Base-by-base conservation (phyloP, 106 monocot species). In the Dactylorhiza incarnata region DNA sequence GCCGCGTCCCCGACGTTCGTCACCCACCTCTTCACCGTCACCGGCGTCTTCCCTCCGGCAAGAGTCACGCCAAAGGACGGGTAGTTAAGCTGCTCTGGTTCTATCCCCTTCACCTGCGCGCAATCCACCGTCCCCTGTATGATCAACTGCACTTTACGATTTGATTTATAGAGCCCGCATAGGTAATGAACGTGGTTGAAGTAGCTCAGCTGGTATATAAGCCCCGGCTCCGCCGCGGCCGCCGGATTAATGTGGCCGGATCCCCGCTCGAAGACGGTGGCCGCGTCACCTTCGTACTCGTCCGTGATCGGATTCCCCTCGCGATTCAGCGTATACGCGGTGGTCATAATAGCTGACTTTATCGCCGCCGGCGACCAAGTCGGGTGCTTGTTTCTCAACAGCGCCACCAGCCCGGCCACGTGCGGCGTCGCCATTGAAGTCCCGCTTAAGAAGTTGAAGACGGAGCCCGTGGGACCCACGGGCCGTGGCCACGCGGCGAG, bases 361-460 rank as follows among this genome's bases (percentile, higher is more conserved):
- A 87, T 45, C 7, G 72, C 81, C 55, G 81, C 81, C 23, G 87
- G 87, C 26, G 84, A 78, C 83, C 87, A 84, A 0, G 78, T 75
- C 15, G 72, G 84, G n/a, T 84, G 72, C n/a, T 51, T 58, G 7
- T 63, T 73, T 48, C 68, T 81, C 43, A 87, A 44, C 29, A 87
- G 55, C 6, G 87, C 81, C 15, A 78, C 84, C 7, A 87, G 56
- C 23, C 83, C 87, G 43, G 81, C 63, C 3, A 84, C 80, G 68
- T 87, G 87, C 1, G 84, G 84, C 37, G 84, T 75, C 3, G 87
- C 81, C 87, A 87, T 87, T 25, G 84, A 87, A 5, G 87, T 87
- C 0, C 87, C 87, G n/a, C 77, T 78, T 9, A 78, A 44, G 61
- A 86, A 74, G 74, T 80, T 83, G 77, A 72, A 86, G 4, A 45